Percentiles rank a stretch among this genome's conserved stretches.
Conservation (phyloP, 306 rosid genomes). For the Prunus davidiana region DNA sequence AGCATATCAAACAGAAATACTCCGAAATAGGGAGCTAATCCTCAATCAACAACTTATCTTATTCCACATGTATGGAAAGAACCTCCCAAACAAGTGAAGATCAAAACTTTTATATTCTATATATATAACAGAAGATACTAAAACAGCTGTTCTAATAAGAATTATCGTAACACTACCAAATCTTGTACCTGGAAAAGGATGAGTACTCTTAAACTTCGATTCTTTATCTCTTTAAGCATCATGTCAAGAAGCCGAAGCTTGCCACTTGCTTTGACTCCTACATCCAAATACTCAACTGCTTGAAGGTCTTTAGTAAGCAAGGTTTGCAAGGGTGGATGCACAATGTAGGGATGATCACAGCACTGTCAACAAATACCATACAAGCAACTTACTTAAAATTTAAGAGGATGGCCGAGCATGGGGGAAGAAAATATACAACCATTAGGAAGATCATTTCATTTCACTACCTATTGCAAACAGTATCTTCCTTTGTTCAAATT, state of each 20-base stretch:
- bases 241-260: conserved; percentile 85
- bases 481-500: neutral
- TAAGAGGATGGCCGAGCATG: neutral
- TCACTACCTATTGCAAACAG: neutral
- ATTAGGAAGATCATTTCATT: neutral
- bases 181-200: conserved; percentile 72
- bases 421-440: neutral
- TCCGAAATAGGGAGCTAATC: neutral
- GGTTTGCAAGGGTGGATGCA: conserved; percentile 35
- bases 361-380: conserved; percentile 57
- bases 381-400: conserved; percentile 3
- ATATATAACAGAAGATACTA: neutral
- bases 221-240: conserved; percentile 72
- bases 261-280: conserved; percentile 80
- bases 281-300: conserved; percentile 42
- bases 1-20: neutral
- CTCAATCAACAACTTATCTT: conserved; percentile 1
- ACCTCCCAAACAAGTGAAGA: neutral
- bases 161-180: neutral
- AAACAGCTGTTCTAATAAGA: neutral
- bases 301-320: conserved; percentile 43
- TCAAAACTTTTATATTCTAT: neutral
- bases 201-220: conserved; percentile 54
- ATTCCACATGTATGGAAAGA: neutral
- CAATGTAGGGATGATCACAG: conserved; percentile 79